phyloP scores from a whole-genome alignment of 2,329 filamentous ascomycete genomes.

The Fusarium metavorans region DNA sequence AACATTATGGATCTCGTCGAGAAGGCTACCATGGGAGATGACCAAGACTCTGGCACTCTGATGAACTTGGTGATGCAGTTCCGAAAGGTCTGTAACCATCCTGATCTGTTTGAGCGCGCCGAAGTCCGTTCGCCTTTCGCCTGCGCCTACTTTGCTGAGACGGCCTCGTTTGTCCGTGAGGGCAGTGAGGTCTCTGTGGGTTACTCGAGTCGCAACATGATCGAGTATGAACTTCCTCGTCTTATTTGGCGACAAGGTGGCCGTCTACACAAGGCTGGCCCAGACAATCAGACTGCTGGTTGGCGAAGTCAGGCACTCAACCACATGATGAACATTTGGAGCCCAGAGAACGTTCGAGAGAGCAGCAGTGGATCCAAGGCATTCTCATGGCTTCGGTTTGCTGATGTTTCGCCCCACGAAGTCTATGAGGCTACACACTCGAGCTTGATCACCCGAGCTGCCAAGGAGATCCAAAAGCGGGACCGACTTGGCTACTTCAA shows the following conservation, averaged over 20 bases:
- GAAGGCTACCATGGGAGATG: slow-evolving; percentile 93
- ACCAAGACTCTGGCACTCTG: slow-evolving; percentile 92
- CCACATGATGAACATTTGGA: slow-evolving; percentile 92
- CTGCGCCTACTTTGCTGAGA: slow-evolving; percentile 90
- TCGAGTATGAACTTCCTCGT: slow-evolving; percentile 85
- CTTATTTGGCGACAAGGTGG: slow-evolving; percentile 86
- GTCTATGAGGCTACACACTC: slow-evolving; percentile 76
- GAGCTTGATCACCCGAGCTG: slow-evolving; percentile 79
- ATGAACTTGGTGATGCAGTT: slow-evolving; percentile 99
- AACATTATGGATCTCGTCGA: slow-evolving; percentile 99
- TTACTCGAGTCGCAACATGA: slow-evolving; percentile 88
- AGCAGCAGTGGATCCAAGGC: slow-evolving; percentile 71
- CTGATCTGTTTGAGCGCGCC: slow-evolving; percentile 94
- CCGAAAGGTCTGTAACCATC: slow-evolving; percentile 98
- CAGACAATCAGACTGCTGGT: slow-evolving; percentile 79
- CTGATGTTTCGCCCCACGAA: slow-evolving; percentile 80
- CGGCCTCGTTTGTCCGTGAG: slow-evolving; percentile 93
- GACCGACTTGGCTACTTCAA: slow-evolving; percentile 75
- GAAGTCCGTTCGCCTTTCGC: slow-evolving; percentile 90
- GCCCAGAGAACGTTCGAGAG: slow-evolving; percentile 78
- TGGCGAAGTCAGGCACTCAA: slow-evolving; percentile 82
- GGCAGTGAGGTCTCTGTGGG: slow-evolving; percentile 81
- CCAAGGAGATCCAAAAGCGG: slow-evolving; percentile 66
- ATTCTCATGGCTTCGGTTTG: slow-evolving; percentile 93
- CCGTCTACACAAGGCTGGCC: slow-evolving; percentile 78